Base-by-base conservation (phyloP, 805 yeast species). In the Suhomyces kilbournensis region DNA sequence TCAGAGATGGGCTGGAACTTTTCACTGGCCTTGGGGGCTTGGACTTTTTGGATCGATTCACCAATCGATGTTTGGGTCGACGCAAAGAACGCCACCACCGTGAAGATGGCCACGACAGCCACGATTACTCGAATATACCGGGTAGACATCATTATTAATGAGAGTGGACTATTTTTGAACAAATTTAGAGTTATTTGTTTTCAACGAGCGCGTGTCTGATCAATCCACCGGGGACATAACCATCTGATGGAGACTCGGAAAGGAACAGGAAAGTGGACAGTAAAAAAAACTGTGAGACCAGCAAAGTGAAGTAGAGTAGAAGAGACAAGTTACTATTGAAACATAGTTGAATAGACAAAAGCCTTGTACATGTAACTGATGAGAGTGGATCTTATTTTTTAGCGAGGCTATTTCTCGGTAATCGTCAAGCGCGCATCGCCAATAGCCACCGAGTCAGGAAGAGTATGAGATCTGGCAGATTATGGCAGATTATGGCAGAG, bases 111-210 rank as follows among this genome's bases (percentile, higher is more conserved):
- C 43, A 82, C 58, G 1, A 84, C 79, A 10, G 80, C 80, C 10
- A 82, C 64, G 14, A 80, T 57, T 54, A 80, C 75, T 54, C 88
- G 82, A 59, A 78, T 69, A 65, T 80, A 81, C 62, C 82, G 73
- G 53, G 74, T 68, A 58, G 76, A 64, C 59, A 74, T 55, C 74
- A 73, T 67, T 17, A 10, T 45, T n/a, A 34, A 34, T 34, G 38
- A 35, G 40, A 15, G 46, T 12, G 14, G 32, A 28, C 12, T 1
- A 28, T 12, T 12, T 28, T 28, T 26, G 4, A 10, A 26, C 10
- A 28, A 12, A 9, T 28, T 28, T 28, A 28, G 7, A 22, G 25
- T 22, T 22, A 28, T 28, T 28, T 28, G 32, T 28, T 28, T 12
- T 28, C 14, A 25, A 15, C 44, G 25, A 22, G 55, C 35, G 50